Percentiles rank a stretch among this genome's conserved stretches.
Conservation (phyloP, 2,329 filamentous ascomycete genomes). For the Ceratocystis alfenasii region DNA sequence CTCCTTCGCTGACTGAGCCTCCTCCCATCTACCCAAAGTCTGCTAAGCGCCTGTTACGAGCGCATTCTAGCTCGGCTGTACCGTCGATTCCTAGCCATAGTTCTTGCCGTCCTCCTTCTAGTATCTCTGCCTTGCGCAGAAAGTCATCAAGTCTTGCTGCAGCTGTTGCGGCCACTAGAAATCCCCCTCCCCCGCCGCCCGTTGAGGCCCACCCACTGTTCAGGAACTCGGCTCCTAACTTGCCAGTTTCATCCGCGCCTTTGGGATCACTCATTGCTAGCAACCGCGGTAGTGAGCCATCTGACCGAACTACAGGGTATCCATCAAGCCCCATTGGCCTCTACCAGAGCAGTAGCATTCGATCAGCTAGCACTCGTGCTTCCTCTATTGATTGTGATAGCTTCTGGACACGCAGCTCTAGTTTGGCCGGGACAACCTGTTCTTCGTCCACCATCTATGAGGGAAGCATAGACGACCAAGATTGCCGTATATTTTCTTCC, state of each 20-base stretch:
- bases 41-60: neutral
- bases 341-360: slow-evolving; percentile 16
- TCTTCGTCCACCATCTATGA: slow-evolving; percentile 18
- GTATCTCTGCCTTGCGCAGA: neutral
- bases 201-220: slow-evolving; percentile 21
- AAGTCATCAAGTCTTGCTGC: slow-evolving; percentile 15
- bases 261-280: slow-evolving; percentile 3
- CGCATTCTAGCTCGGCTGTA: slow-evolving; percentile 10
- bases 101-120: neutral
- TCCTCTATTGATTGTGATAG: slow-evolving; percentile 7
- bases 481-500: neutral
- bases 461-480: slow-evolving; percentile 2
- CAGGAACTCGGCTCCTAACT: slow-evolving; percentile 8
- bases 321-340: neutral
- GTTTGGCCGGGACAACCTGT: slow-evolving; percentile 16
- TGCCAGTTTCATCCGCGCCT: neutral
- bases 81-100: neutral
- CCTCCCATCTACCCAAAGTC: neutral
- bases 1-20: neutral
- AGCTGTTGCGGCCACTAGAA: slow-evolving; percentile 14
- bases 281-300: neutral
- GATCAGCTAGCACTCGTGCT: slow-evolving; percentile 14
- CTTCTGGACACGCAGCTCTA: slow-evolving; percentile 14
- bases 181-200: slow-evolving; percentile 14
- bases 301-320: neutral